Evolutionary conservation across 31 red algal genomes (phyloP), one percentile per base, ranked within the genome.

Genomic region (Bonnemaisonia californica): DNA sequence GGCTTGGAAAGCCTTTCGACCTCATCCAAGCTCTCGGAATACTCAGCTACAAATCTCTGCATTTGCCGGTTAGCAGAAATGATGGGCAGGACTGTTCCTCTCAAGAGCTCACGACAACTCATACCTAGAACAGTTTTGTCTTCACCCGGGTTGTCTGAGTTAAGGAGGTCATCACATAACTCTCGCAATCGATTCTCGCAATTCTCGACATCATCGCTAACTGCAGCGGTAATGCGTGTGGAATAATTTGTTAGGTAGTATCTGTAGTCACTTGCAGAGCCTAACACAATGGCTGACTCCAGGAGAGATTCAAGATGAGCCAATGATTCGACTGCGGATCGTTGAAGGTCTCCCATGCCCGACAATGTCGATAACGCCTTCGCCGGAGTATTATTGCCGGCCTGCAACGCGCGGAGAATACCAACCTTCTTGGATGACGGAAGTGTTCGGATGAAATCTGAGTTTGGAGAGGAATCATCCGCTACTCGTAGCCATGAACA

Each of bases 221-320:
- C 89, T 19, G 77, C 85, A 0, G 79, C 62, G 1, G 85, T 79
- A 54, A 96, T 79, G 31, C 84, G 62, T 2, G 72, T 61, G 2
- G 88, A 88, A 71, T 91, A 91, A 41, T 80, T 88, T 12, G 84
- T 74, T 12, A 96, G 69, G 42, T 91, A 96, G 60, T 89, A 96
- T 39, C 81, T 23, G 41, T 83, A 82, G 37, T 96, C 94, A 48
- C 79, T 27, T 23, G 83, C 72, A 2, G 83, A 80, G 18, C 89
- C 74, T 54, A 96, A 62, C 1, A 79, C 78, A 42, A 83, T 64
- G 8, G 89, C 89, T 16, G 88, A 76, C 29, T 85, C 71, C 69
- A 88, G 77, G 0, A 96, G 80, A 54, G 84, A 86, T 80, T 96
- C 94, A 9, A 96, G 74, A 73, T 96, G 94, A 7, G 79, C 70